Evolutionary conservation across 768 basidiomycete genomes (phyloP), one percentile per base, ranked within the genome.

Genomic region (Lyophyllum decastes): DNA sequence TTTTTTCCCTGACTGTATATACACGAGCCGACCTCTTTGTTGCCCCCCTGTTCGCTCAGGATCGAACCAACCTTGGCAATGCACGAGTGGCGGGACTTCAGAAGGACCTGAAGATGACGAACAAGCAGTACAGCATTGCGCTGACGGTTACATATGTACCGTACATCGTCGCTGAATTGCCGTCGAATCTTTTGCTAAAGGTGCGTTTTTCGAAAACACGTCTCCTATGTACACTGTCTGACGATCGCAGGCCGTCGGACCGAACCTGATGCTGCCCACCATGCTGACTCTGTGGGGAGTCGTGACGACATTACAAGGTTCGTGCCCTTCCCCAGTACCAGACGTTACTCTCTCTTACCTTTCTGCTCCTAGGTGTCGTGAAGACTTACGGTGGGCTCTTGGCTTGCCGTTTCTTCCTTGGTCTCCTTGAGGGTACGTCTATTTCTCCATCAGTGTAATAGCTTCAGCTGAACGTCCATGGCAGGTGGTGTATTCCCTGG

Each of bases 81-180:
- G 86, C 85, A 41, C 76, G 80, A n/a, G 76, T 86, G 6, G 86
- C 85, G 10, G 86, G 86, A 11, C 67, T 88, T 58, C 82, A 86
- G 63, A 77, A 68, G 19, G 77, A 83, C 47, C 66, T 88, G 47
- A 71, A 78, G 45, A 76, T 87, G 73, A 74, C 76, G 12, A 74
- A 79, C 49, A 66, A 76, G 10, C 71, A 81, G 62, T 87, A 85
- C 59, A 77, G 80, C 63, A 72, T 82, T 61, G 74, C 79, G 6
- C 61, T 82, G 53, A 82, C 79, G 1, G 76, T 81, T 34, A 78
- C 78, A 1, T 81, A 79, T 57, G 71, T 81, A 1, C 83, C 84
- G 0, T 87, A 86, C 51, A 84, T 86, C 52, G 66, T 71, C 4
- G 79, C 83, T 7, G 86, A 88, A 60, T 69, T 88, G 17, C 86